These are phyloP conservation scores for Fraxinus sp. DNA, from an alignment of 305 asterid species.

Conservation along the genomic window DNA sequence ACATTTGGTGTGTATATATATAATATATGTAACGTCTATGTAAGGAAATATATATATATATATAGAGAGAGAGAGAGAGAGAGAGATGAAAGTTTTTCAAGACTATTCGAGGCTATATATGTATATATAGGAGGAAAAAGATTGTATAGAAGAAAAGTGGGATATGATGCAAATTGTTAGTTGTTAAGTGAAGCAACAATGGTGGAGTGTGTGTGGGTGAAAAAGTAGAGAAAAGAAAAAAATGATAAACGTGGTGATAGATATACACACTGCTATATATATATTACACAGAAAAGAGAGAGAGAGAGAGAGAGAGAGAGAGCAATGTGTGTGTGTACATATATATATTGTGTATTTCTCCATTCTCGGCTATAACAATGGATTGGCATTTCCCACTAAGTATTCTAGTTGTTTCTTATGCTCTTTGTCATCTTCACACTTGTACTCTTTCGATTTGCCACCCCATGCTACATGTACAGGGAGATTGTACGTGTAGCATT, in stretches of 20 bases:
- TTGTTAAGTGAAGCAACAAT: slow-evolving; percentile 28
- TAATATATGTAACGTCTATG: not conserved
- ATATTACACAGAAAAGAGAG: no score
- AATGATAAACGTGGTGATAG: no score
- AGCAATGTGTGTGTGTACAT: no score
- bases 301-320: no score
- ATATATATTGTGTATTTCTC: not conserved
- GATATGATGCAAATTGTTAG: slow-evolving; percentile 6
- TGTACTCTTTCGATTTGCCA: not conserved
- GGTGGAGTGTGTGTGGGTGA: not conserved
- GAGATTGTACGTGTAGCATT: no score
- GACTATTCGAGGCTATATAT: not conserved
- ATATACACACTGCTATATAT: no score
- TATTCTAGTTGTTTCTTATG: not conserved
- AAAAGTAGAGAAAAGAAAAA: no score
- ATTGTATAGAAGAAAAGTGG: not conserved
- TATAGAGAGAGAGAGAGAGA: not conserved
- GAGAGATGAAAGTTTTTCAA: not conserved
- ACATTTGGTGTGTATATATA: not conserved
- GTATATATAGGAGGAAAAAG: not conserved
- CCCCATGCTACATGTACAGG: not conserved
- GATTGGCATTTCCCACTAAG: not conserved
- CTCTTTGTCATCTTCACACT: not conserved
- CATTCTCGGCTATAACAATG: not conserved
- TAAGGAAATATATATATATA: not conserved